Base-by-base conservation (phyloP, 768 basidiomycete species). In the Ramaria sp. region DNA sequence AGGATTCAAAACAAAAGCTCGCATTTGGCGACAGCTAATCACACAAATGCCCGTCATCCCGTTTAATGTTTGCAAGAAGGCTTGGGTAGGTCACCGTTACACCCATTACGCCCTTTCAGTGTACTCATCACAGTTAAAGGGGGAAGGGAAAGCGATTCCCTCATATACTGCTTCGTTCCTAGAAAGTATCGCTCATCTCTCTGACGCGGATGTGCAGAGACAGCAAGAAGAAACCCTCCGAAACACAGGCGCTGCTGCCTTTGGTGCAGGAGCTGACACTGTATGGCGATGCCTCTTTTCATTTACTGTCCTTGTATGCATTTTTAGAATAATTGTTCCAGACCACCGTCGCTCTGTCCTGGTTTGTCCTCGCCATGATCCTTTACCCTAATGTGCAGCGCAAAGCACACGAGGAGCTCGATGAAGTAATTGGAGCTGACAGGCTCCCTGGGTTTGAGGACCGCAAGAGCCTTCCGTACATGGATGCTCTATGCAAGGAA, bases 1-100 rank as follows among this genome's bases (percentile, higher is more conserved):
- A 9, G 65, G 65, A 0, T 72, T 73, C 49, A 67, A 71, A 58
- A 61, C 63, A 43, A 61, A 53, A 7, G 74, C 71, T 54, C 19
- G 62, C 60, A 66, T 54, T 57, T 57, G 67, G 68, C 53, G 59
- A 31, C 62, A 62, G 46, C 57, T 59, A 15, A 62, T 68, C 10
- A 66, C 60, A 63, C 58, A 60, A 63, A 60, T 72, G 71, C 56
- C 67, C 69, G 51, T 66, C 63, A 38, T 62, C 63, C 59, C 69
- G 68, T 59, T 76, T 70, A 30, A 68, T 45, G 76, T 73, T 75
- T 75, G 75, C 30, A 76, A 78, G 59, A 58, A 70, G 48, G 63
- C 65, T 27, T 62, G 74, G 60, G 75, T 69, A 51, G 24, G 62
- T 9, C n/a, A 30, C 2, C 37, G 20, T 3, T 38, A 34, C n/a